A percentile compares a stretch with the other conserved stretches of the same genome.
Conservation (phyloP, 1,284 basidiomycete species). For the Gymnopus androsaceus region DNA sequence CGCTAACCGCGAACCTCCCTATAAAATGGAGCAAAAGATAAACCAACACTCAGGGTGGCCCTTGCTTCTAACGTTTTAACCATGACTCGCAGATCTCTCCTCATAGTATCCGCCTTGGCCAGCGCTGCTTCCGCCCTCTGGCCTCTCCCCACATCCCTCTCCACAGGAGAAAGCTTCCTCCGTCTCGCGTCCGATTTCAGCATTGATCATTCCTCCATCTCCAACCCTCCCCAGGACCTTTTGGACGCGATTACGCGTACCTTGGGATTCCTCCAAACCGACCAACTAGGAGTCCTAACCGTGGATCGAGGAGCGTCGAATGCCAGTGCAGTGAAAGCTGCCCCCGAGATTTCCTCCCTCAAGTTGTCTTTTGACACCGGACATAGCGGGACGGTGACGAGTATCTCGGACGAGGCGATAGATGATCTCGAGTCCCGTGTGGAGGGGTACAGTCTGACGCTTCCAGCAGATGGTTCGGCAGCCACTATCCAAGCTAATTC, state of each 20-base stretch:
- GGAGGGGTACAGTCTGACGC: constrained; percentile 67
- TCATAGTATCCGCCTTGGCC: not conserved
- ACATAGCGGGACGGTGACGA: constrained; percentile 28
- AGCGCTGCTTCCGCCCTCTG: constrained; percentile 42
- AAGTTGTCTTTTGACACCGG: constrained; percentile 41
- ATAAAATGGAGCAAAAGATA: not conserved
- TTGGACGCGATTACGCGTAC: constrained; percentile 43
- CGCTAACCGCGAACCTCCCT: too few species aligned
- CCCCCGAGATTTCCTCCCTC: constrained; percentile 35
- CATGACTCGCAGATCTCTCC: not conserved
- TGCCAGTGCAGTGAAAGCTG: constrained; percentile 31
- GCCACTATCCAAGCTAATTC: constrained; percentile 71
- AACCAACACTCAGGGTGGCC: not conserved
- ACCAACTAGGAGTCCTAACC: constrained; percentile 52
- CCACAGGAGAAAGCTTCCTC: constrained; percentile 52
- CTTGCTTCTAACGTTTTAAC: not conserved
- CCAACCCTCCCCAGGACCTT: constrained; percentile 44
- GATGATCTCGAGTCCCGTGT: constrained; percentile 53
- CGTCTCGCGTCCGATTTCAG: constrained; percentile 50
- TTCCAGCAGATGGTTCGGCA: constrained; percentile 60
- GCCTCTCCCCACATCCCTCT: constrained; percentile 60
- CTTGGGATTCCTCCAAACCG: constrained; percentile 40
- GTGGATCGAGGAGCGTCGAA: constrained; percentile 52
- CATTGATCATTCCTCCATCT: constrained; percentile 41
- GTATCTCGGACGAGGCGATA: constrained; percentile 58